Evolutionary conservation across 257 asterid species (phyloP).

Genomic region (Handroanthus guayacan): DNA sequence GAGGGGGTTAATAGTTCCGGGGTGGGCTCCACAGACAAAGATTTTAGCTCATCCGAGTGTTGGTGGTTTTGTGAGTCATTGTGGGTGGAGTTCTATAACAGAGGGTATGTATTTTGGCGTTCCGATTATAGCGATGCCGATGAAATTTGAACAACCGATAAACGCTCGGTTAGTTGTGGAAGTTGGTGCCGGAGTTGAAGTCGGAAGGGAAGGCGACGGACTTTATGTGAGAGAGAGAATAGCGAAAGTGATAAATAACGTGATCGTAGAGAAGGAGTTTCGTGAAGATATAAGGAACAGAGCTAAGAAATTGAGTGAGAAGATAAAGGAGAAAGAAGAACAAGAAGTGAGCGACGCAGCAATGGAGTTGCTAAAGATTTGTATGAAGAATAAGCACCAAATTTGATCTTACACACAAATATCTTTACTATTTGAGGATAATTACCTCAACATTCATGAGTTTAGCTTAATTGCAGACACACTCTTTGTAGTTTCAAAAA

Average conservation of each 20-base stretch:
- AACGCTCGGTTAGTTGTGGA: slow-evolving; percentile 40
- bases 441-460: too few species aligned
- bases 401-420: background rate
- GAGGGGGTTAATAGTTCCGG: slow-evolving; percentile 26
- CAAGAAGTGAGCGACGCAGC: slow-evolving; percentile 33
- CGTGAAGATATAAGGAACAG: slow-evolving; percentile 32
- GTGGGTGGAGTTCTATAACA: slow-evolving; percentile 45
- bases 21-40: slow-evolving; percentile 45
- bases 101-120: slow-evolving; percentile 43
- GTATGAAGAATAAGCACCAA: slow-evolving; percentile 26
- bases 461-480: too few species aligned
- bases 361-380: slow-evolving; percentile 31
- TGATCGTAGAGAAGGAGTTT: slow-evolving; percentile 30
- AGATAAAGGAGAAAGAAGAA: slow-evolving; percentile 31
- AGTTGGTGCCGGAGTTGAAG: slow-evolving; percentile 39
- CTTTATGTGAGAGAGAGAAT: slow-evolving; percentile 26
- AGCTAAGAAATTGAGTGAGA: slow-evolving; percentile 27
- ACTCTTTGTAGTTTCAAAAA: too few species aligned
- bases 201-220: slow-evolving; percentile 38
- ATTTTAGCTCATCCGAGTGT: slow-evolving; percentile 39
- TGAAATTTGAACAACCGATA: slow-evolving; percentile 43
- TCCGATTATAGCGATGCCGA: slow-evolving; percentile 45
- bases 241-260: slow-evolving; percentile 33
- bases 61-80: slow-evolving; percentile 50
- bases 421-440: too few species aligned